Percentiles rank a stretch among this genome's conserved stretches.
These are phyloP conservation scores for Ustilago lituana DNA, from an alignment of 1,284 basidiomycete genomes.

Conservation along the genomic window DNA sequence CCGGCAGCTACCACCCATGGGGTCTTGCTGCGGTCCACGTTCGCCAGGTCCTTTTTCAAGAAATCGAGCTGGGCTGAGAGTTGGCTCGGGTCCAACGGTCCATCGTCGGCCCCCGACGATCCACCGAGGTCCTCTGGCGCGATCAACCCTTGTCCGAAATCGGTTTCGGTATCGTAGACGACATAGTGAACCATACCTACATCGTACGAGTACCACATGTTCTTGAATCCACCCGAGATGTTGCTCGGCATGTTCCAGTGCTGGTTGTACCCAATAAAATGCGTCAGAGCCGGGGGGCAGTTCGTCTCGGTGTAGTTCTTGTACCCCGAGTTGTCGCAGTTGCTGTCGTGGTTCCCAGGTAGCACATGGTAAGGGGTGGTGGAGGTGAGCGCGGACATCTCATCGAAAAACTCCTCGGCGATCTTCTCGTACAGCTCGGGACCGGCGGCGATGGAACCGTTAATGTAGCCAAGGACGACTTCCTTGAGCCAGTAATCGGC, in stretches of 20 bases:
- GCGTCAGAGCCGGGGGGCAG: conserved; percentile 39
- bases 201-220: conserved; percentile 39
- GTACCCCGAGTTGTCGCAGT: conserved; percentile 32
- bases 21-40: conserved; percentile 64
- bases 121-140: conserved; percentile 43
- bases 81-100: conserved; percentile 3
- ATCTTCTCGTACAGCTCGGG: conserved; percentile 58
- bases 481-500: conserved; percentile 63
- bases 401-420: conserved; percentile 65
- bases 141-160: conserved; percentile 22
- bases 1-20: conserved; percentile 68
- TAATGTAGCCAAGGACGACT: conserved; percentile 37
- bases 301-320: conserved; percentile 23
- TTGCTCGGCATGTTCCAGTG: conserved; percentile 39
- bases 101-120: conserved; percentile 13
- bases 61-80: conserved; percentile 27
- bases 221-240: conserved; percentile 12
- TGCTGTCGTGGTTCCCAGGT: conserved; percentile 52
- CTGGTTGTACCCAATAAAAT: conserved; percentile 33
- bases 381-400: conserved; percentile 58
- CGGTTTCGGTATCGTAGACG: conserved; percentile 47
- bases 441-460: conserved; percentile 52
- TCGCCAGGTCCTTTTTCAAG: conserved; percentile 62
- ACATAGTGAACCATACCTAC: conserved; percentile 42
- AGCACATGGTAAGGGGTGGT: conserved; percentile 28